Percentiles rank a stretch among this genome's conserved stretches.
phyloP scores from a whole-genome alignment of 1,284 basidiomycete species.

The Trichosporon asahii region DNA sequence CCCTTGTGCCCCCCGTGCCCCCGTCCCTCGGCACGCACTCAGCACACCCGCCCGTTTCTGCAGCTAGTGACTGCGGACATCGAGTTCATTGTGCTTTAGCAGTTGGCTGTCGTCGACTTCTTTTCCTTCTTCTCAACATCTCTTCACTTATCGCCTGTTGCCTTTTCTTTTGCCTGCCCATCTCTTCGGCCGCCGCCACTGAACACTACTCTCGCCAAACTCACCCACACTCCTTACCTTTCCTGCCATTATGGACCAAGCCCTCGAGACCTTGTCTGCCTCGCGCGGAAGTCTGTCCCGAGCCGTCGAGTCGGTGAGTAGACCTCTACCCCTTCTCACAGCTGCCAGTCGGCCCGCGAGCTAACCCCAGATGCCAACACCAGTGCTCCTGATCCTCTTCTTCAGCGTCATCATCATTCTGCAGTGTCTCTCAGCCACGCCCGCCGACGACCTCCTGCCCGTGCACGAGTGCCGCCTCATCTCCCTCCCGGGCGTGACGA shows the following conservation, averaged over 20 bases:
- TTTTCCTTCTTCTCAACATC: not conserved
- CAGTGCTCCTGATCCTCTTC: not conserved
- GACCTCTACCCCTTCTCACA: not conserved
- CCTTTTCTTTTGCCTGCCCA: not conserved
- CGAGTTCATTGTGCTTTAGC: not conserved
- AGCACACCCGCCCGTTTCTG: too few relatives aligned
- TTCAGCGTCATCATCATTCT: not conserved
- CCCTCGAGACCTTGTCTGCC: not conserved
- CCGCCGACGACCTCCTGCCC: not conserved
- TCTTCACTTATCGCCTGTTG: not conserved
- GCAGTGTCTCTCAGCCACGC: not conserved
- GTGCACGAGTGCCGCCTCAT: not conserved
- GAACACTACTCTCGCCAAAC: not conserved
- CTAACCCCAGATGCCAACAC: not conserved
- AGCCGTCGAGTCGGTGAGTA: not conserved
- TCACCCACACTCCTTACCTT: not conserved
- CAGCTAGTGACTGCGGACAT: not conserved
- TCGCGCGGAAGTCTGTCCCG: not conserved
- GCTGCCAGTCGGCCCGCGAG: not conserved
- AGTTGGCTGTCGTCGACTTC: not conserved
- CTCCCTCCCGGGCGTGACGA: not conserved
- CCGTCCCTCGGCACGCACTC: not conserved
- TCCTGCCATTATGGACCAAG: not conserved
- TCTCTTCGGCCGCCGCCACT: not conserved
- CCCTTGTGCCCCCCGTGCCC: not conserved